These are phyloP conservation scores for Phytophthora europaea DNA, from an alignment of 352 stramenopile genomes.

Conservation along the genomic window DNA sequence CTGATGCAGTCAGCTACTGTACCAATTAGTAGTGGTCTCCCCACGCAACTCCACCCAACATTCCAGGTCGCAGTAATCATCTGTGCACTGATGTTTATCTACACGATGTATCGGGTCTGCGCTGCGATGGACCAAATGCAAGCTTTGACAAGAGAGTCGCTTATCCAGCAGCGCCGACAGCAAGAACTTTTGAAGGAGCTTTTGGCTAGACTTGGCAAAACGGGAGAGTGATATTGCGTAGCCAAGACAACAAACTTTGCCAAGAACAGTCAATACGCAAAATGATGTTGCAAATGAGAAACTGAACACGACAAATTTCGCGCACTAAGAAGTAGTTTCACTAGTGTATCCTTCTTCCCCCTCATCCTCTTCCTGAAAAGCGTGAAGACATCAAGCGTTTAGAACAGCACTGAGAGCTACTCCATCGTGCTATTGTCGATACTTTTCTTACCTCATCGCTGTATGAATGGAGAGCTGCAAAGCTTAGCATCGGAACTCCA, in stretches of 20 bases:
- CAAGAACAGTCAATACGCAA: not conserved
- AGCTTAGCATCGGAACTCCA: conserved; percentile 59
- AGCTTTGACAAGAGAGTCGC: conserved; percentile 56
- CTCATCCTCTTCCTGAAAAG: conserved; percentile 46
- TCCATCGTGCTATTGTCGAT: not conserved
- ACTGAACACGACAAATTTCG: not conserved
- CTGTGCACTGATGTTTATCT: conserved; percentile 77
- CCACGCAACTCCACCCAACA: conserved; percentile 23
- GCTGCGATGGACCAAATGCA: conserved; percentile 71
- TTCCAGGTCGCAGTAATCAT: conserved; percentile 59
- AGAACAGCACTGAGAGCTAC: not conserved
- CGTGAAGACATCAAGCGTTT: not conserved
- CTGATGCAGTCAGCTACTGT: not conserved
- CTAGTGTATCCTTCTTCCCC: conserved; percentile 32
- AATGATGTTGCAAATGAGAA: not conserved
- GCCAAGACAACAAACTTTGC: not conserved
- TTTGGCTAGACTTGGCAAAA: conserved; percentile 47
- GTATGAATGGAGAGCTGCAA: conserved; percentile 59
- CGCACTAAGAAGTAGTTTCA: not conserved
- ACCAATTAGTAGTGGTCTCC: not conserved
- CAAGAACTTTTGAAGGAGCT: conserved; percentile 74
- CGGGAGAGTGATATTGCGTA: conserved; percentile 4
- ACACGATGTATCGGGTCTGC: conserved; percentile 73
- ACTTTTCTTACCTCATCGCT: conserved; percentile 53
- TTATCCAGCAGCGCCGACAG: conserved; percentile 73